Base-by-base conservation (phyloP, 192 early-diverging fungal species). In the Backusella psychrophila region DNA sequence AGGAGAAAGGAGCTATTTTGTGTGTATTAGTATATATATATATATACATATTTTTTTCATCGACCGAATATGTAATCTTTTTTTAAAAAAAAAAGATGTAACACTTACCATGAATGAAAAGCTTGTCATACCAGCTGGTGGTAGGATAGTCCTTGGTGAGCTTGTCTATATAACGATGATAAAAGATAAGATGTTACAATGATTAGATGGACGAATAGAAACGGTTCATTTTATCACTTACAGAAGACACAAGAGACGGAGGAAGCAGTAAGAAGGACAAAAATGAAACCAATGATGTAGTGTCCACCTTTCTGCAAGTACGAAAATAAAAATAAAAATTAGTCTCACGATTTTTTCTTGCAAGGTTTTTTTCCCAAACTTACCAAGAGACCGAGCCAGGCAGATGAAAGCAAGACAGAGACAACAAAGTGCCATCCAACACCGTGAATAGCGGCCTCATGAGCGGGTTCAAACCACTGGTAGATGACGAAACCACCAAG, bases 361-460 rank as follows among this genome's bases (percentile, higher is more conserved):
- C 14, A 68, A 68, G 23, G 9, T 34, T 29, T 23, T 38, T 21
- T 38, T 36, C 35, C 19, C 34, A 5, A 44, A 79, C 85, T 87
- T 83, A 89, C 87, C 85, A 88, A 90, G 31, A 90, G 81, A 77
- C 80, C 81, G 35, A 89, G 77, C 92, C 90, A 91, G 72, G 88
- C 77, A 46, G 87, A 75, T 39, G 88, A 89, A 23, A 90, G 74
- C 63, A 93, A 35, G 9, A 84, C 84, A 36, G 89, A 84, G 26
- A 87, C 69, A 67, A 90, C 87, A 84, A 92, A 93, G 78, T 89
- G 89, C 85, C 87, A 87, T 65, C 87, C 85, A 69, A 89, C 83
- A 71, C 83, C 90, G 31, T 90, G 80, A 69, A 86, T 81, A 74
- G 89, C 86, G 59, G 73, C 84, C 29, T 92, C 91, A 56, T 84